phyloP scores from a whole-genome alignment of 1,139 yeast genomes.

The Arxiozyma telluris region DNA sequence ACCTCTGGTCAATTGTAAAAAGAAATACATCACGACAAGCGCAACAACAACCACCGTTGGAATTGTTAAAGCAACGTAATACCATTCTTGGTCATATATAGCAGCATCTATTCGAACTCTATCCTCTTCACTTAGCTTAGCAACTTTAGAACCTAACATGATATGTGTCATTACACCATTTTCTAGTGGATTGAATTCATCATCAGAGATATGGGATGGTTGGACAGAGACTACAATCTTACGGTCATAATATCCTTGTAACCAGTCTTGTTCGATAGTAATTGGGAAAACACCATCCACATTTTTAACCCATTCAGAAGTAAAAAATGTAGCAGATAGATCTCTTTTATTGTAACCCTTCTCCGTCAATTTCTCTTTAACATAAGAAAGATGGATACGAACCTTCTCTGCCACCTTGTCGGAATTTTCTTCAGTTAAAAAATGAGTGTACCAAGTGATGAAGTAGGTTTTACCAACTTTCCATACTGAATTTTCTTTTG shows the following conservation, averaged over 20 bases:
- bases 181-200: conserved; percentile 47
- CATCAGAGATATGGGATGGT: conserved; percentile 57
- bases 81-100: conserved; percentile 53
- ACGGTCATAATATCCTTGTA: conserved; percentile 41
- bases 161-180: conserved; percentile 51
- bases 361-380: conserved; percentile 45
- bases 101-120: conserved; percentile 48
- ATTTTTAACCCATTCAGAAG: conserved; percentile 64
- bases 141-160: conserved; percentile 49
- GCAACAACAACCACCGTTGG: conserved; percentile 65
- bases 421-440: conserved; percentile 38
- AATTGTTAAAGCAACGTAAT: conserved; percentile 56
- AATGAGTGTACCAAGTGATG: conserved; percentile 67
- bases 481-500: conserved; percentile 50
- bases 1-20: conserved; percentile 44
- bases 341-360: conserved; percentile 51
- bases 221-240: conserved; percentile 54
- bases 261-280: conserved; percentile 53
- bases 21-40: conserved; percentile 54
- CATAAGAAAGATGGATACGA: conserved; percentile 56
- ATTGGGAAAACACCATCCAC: conserved; percentile 57
- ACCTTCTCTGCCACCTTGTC: conserved; percentile 45
- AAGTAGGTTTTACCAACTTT: conserved; percentile 58
- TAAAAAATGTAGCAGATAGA: conserved; percentile 46
- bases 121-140: conserved; percentile 49